Conservation (phyloP, 2,329 filamentous ascomycete species). For the Ramichloridium luteum region DNA sequence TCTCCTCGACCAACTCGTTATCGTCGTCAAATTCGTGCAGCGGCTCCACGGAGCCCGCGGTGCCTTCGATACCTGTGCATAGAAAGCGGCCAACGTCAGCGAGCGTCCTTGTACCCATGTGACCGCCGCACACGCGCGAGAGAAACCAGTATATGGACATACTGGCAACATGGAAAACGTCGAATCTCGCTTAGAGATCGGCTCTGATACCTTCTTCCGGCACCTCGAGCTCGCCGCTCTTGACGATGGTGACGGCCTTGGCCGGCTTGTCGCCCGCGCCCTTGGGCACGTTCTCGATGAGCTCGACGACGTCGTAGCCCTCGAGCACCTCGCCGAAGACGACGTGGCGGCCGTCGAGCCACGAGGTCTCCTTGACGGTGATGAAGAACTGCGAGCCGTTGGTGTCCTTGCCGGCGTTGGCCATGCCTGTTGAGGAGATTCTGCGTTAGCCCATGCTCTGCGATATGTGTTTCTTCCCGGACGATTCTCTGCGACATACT, state of each 20-base stretch:
- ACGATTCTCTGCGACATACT: too few species aligned
- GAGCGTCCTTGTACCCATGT: too few species aligned
- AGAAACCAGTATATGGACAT: slow-evolving; percentile 11
- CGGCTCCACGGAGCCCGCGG: slow-evolving; percentile 29
- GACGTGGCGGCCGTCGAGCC: slow-evolving; percentile 75
- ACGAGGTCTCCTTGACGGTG: slow-evolving; percentile 67
- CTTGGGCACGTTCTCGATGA: slow-evolving; percentile 63
- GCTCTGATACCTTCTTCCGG: slow-evolving; percentile 86
- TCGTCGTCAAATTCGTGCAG: slow-evolving; percentile 26
- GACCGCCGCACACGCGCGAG: too few species aligned
- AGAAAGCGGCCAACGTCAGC: slow-evolving; percentile 11
- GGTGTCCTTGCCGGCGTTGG: slow-evolving; percentile 73
- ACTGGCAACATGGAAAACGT: slow-evolving; percentile 3
- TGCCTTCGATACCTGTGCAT: slow-evolving; percentile 36
- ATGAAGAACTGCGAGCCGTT: slow-evolving; percentile 89
- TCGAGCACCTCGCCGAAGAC: slow-evolving; percentile 83
- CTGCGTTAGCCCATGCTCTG: background rate
- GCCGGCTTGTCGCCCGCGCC: slow-evolving; percentile 54
- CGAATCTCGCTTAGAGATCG: slow-evolving; percentile 56
- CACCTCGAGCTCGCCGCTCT: slow-evolving; percentile 73
- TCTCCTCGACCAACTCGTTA: slow-evolving; percentile 7
- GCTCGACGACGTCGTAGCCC: slow-evolving; percentile 67
- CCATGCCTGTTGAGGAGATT: slow-evolving; percentile 49
- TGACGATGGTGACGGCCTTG: slow-evolving; percentile 60
- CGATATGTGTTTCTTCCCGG: too few species aligned